These are phyloP conservation scores for Dittrichia graveolens DNA, from an alignment of 129 eudicot genomes.

Conservation along the genomic window DNA sequence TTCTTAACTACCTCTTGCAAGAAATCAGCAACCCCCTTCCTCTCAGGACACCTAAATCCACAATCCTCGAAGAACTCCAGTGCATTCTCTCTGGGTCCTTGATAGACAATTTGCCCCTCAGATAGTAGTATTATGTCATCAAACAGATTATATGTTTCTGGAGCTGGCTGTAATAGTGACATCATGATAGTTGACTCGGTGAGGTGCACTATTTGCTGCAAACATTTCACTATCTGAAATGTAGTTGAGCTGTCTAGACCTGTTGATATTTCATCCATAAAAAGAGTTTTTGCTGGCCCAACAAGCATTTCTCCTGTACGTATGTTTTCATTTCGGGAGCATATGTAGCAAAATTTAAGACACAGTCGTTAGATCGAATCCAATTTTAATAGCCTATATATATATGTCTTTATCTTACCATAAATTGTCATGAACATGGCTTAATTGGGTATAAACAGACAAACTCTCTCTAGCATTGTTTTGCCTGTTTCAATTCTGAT, in stretches of 20 bases:
- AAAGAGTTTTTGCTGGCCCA: constrained; percentile 78
- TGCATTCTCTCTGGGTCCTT: constrained; percentile 75
- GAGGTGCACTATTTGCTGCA: constrained; percentile 76
- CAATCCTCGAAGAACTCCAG: constrained; percentile 76
- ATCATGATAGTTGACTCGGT: constrained; percentile 76
- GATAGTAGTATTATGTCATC: constrained; percentile 78
- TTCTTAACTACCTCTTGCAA: constrained; percentile 71
- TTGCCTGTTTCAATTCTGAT: too few species aligned
- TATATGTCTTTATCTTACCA: too few species aligned
- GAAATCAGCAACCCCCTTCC: constrained; percentile 89
- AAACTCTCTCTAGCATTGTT: too few species aligned
- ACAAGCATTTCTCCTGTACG: constrained; percentile 80
- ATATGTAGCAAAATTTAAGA: background rate
- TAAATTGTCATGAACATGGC: too few species aligned
- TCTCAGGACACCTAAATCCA: constrained; percentile 79
- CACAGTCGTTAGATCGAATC: background rate
- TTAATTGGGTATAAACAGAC: too few species aligned
- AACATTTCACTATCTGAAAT: constrained; percentile 79
- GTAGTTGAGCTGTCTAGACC: constrained; percentile 94
- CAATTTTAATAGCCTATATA: background rate
- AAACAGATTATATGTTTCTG: constrained; percentile 81
- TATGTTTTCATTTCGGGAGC: background rate
- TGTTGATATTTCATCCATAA: constrained; percentile 94
- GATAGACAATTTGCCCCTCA: constrained; percentile 81
- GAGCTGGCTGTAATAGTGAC: constrained; percentile 92